Base-by-base conservation (phyloP, 176 grass and related monocot genomes). In the Melocanna baccifera region DNA sequence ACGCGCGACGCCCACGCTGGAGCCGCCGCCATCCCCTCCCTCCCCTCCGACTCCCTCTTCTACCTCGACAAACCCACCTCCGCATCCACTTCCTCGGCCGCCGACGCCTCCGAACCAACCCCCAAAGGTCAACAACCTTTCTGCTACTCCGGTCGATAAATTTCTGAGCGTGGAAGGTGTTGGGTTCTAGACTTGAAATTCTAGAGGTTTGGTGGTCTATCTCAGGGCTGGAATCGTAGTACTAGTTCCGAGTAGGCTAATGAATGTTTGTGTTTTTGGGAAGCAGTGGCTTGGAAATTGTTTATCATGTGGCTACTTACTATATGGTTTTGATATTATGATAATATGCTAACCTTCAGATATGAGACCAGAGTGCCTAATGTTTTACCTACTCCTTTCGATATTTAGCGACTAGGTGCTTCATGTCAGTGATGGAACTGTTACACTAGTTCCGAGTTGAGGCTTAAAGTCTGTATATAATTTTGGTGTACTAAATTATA, bases 1-100 rank as follows among this genome's bases (percentile, higher is more conserved):
- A 97, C 86, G 20, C 91, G 82, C 39, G 90, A 97, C 15, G 63
- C 86, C 12, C 89, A 90, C 79, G 86, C 82, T 19, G 94, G 94
- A 68, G 84, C 90, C 86, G 75, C 57, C 73, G 70, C 73, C 43
- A 85, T 94, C 83, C 86, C 90, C 2, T 75, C 90, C 20, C 65
- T 97, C 7, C 84, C 92, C 14, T 88, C 86, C 78, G 85, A 85
- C 18, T 87, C 93, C 12, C 96, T 99, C 75, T 99, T 99, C 90
- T 90, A 82, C 29, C 48, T 91, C 52, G 94, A 97, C 62, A 91
- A 94, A 71, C 85, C 93, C n/a, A 71, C 52, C 14, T 47, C 84
- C 8, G 62, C 87, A 0, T 88, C 87, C 4, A 63, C 83, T n/a
- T 86, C 88, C 14, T 72, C 83, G 3, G 7, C 63, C 18, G 29